Conservation (phyloP, 2,329 filamentous ascomycete genomes). For the Verticillium klebahnii region DNA sequence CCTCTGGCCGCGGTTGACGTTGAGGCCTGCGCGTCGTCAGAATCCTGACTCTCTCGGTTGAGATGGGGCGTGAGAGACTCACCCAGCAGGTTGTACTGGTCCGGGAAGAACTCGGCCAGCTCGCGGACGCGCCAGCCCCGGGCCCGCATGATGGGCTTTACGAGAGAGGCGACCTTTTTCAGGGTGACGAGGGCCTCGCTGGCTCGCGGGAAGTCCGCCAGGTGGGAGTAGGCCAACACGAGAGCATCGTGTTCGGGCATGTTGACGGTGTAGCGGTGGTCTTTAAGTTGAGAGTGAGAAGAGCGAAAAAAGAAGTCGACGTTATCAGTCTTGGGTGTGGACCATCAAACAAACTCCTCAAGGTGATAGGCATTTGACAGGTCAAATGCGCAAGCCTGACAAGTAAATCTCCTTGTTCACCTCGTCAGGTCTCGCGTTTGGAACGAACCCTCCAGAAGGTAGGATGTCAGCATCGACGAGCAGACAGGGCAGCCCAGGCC, state of each 20-base stretch:
- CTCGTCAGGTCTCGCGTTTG: too few relatives aligned
- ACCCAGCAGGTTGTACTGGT: conserved; percentile 69
- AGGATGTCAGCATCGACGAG: neutral
- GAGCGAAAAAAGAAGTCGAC: neutral
- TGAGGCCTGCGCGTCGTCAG: conserved; percentile 51
- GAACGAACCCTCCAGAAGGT: neutral
- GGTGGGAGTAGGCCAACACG: conserved; percentile 43
- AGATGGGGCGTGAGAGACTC: conserved; percentile 13
- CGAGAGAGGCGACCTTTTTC: conserved; percentile 77
- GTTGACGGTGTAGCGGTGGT: neutral
- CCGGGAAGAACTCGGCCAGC: conserved; percentile 81
- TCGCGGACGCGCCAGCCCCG: conserved; percentile 74
- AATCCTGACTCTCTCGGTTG: neutral
- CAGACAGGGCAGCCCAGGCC: neutral
- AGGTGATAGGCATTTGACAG: too few relatives aligned
- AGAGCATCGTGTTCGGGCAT: conserved; percentile 42
- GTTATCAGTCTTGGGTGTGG: neutral
- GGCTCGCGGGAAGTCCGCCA: conserved; percentile 40
- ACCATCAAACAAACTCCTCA: neutral
- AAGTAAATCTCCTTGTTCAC: too few relatives aligned
- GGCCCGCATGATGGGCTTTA: conserved; percentile 93
- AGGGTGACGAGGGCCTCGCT: conserved; percentile 56
- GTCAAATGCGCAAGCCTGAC: too few relatives aligned
- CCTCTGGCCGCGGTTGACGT: conserved; percentile 69
- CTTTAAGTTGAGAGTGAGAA: neutral